Percentiles rank a stretch among this genome's conserved stretches.
These are phyloP conservation scores for Canavalia gladiata DNA, from an alignment of 306 rosid genomes.

Conservation along the genomic window DNA sequence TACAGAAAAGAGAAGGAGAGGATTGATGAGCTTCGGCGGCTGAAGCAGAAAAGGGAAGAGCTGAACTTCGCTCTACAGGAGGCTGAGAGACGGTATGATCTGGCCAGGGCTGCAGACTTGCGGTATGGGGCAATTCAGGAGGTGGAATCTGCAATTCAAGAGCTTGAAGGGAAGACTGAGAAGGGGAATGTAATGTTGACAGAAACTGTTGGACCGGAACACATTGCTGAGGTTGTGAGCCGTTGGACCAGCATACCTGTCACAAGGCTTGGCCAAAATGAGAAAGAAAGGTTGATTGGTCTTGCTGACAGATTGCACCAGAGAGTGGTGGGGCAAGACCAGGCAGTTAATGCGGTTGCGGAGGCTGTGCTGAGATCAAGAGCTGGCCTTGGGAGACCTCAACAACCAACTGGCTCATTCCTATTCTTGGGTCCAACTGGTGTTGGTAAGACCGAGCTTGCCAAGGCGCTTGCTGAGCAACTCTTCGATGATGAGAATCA, in stretches of 20 bases:
- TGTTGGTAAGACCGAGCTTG: conserved; percentile 97
- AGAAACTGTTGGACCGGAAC: conserved; percentile 91
- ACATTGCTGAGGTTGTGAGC: conserved; percentile 91
- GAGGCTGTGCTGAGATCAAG: conserved; percentile 93
- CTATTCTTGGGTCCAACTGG: conserved; percentile 94
- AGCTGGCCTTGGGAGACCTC: conserved; percentile 87
- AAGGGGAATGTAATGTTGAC: conserved; percentile 78
- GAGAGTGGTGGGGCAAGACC: conserved; percentile 93
- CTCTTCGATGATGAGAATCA: conserved; percentile 88
- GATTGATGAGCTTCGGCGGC: conserved; percentile 78
- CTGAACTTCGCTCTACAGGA: conserved; percentile 79
- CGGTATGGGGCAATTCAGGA: conserved; percentile 94
- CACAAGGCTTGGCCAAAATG: conserved; percentile 94
- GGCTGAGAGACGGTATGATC: conserved; percentile 91
- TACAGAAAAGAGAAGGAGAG: conserved; percentile 88
- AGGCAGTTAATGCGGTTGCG: conserved; percentile 87
- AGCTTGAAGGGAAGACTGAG: conserved; percentile 73
- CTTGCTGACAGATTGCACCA: conserved; percentile 82
- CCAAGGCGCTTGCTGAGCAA: conserved; percentile 97
- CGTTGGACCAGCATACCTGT: conserved; percentile 97
- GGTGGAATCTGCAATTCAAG: conserved; percentile 77
- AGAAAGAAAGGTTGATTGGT: conserved; percentile 78
- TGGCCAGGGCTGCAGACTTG: conserved; percentile 93
- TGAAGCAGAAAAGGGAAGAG: conserved; percentile 86
- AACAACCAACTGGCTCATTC: conserved; percentile 96